Conservation (phyloP, 2,329 filamentous ascomycete genomes). For the Fusarium foetens region DNA sequence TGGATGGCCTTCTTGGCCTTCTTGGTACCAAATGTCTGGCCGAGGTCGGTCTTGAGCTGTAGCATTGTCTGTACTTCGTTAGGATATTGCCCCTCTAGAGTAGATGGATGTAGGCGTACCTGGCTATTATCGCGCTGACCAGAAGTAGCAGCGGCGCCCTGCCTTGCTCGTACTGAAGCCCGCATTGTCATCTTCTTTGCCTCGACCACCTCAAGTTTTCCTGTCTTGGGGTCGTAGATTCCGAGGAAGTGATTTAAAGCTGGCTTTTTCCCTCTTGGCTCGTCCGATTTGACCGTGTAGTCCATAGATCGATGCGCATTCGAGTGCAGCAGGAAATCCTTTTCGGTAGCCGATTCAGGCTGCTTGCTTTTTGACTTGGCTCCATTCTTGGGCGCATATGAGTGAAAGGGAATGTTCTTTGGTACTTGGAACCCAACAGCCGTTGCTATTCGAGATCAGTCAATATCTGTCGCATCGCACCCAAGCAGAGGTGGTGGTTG, state of each 20-base stretch:
- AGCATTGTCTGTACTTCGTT: slow-evolving; percentile 61
- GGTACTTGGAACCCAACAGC: slow-evolving; percentile 52
- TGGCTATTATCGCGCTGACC: slow-evolving; percentile 46
- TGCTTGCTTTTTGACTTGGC: slow-evolving; percentile 50
- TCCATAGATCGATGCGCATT: slow-evolving; percentile 66
- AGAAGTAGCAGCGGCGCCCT: slow-evolving; percentile 60
- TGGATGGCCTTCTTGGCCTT: slow-evolving; percentile 83
- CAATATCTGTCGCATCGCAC: slow-evolving; percentile 1
- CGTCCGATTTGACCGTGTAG: slow-evolving; percentile 66
- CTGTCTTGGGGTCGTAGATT: slow-evolving; percentile 69
- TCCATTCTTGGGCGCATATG: slow-evolving; percentile 57
- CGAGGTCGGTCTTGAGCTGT: slow-evolving; percentile 74
- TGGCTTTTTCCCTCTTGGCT: slow-evolving; percentile 44
- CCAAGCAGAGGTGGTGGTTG: neutral
- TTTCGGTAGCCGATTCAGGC: slow-evolving; percentile 52
- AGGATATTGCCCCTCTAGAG: slow-evolving; percentile 4
- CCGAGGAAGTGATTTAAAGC: slow-evolving; percentile 72
- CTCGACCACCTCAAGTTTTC: slow-evolving; percentile 68
- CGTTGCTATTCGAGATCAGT: slow-evolving; percentile 47
- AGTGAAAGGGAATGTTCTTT: slow-evolving; percentile 56
- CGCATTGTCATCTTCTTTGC: slow-evolving; percentile 72
- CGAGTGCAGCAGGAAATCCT: slow-evolving; percentile 68
- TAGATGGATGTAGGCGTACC: slow-evolving; percentile 29
- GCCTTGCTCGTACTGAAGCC: slow-evolving; percentile 66
- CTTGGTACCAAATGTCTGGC: slow-evolving; percentile 84